phyloP scores from a whole-genome alignment of 2,329 filamentous ascomycete genomes.

The Sporothrix brunneoviolacea region DNA sequence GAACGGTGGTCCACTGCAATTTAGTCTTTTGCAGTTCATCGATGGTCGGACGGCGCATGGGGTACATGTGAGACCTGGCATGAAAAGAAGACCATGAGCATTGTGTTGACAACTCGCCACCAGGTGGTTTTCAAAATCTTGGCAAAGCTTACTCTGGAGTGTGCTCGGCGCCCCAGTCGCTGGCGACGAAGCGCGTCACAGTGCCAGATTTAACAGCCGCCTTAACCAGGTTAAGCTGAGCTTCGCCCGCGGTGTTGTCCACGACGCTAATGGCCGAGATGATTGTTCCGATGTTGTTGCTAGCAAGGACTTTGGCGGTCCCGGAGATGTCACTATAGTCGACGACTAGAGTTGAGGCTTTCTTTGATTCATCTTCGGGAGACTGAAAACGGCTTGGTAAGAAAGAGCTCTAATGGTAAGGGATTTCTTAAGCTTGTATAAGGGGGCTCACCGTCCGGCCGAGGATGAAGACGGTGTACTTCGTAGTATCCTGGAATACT shows the following conservation, averaged over 20 bases:
- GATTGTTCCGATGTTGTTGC: constrained; percentile 36
- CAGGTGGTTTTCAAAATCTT: no score
- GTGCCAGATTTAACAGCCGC: constrained; percentile 33
- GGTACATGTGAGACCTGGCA: constrained; percentile 12
- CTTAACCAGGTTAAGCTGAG: constrained; percentile 37
- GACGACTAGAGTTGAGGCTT: constrained; percentile 22
- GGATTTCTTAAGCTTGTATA: no score
- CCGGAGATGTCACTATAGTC: constrained; percentile 24
- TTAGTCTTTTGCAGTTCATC: constrained; percentile 23
- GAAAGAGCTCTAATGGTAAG: no score
- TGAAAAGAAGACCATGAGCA: no score
- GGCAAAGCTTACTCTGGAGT: no score
- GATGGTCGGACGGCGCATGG: neutral
- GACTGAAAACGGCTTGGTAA: no score
- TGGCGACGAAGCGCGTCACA: constrained; percentile 37
- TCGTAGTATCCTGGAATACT: constrained; percentile 27
- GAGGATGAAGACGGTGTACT: constrained; percentile 35
- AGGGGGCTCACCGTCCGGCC: no score
- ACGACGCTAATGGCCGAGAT: constrained; percentile 35
- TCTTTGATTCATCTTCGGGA: constrained; percentile 19
- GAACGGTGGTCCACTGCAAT: constrained; percentile 33
- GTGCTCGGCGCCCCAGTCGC: constrained; percentile 33
- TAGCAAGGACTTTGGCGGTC: constrained; percentile 23
- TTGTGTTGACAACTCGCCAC: no score
- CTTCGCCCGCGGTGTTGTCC: constrained; percentile 22